phyloP scores from a whole-genome alignment of 1,284 basidiomycete genomes.

The Pseudozyma sp. region DNA sequence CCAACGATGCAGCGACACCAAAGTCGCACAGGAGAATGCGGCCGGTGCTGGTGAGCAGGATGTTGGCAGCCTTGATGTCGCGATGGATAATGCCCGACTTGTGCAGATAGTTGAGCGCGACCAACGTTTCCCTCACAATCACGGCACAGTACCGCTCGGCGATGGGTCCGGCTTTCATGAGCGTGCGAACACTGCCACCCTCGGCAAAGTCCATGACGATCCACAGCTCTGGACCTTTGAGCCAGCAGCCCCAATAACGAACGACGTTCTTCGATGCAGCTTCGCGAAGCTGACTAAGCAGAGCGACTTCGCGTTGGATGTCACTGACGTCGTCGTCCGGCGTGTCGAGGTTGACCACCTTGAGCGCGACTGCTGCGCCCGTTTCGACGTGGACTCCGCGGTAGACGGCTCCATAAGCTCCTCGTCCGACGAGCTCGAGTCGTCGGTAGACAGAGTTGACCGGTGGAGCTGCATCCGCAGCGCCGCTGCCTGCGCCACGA shows the following conservation, averaged over 20 bases:
- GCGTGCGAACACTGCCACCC: slow-evolving; percentile 90
- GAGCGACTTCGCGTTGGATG: slow-evolving; percentile 94
- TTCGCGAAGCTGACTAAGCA: slow-evolving; percentile 84
- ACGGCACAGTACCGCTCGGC: slow-evolving; percentile 90
- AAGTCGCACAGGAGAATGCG: slow-evolving; percentile 47
- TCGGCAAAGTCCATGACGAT: slow-evolving; percentile 99
- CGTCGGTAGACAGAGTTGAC: slow-evolving; percentile 55
- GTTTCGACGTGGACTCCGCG: slow-evolving; percentile 77
- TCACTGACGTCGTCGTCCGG: slow-evolving; percentile 90
- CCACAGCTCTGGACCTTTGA: slow-evolving; percentile 95
- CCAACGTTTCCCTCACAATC: slow-evolving; percentile 83
- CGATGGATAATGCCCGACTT: slow-evolving; percentile 56
- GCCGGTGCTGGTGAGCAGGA: slow-evolving; percentile 53
- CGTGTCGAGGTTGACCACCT: slow-evolving; percentile 98
- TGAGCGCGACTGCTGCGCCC: slow-evolving; percentile 89
- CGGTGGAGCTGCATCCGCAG: slow-evolving; percentile 20
- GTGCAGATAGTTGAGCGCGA: slow-evolving; percentile 57
- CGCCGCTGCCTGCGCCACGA: slow-evolving; percentile 20
- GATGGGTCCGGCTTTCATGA: slow-evolving; percentile 80
- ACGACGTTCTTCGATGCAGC: slow-evolving; percentile 88
- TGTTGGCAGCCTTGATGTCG: slow-evolving; percentile 58
- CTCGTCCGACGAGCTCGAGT: slow-evolving; percentile 65
- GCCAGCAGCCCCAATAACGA: slow-evolving; percentile 93
- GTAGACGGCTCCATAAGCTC: slow-evolving; percentile 67
- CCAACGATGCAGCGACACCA: slow-evolving; percentile 79